Evolutionary conservation across 2,329 filamentous ascomycete species (phyloP), one percentile per base, ranked within the genome.

Genomic region (Fusarium brevicatenulatum): DNA sequence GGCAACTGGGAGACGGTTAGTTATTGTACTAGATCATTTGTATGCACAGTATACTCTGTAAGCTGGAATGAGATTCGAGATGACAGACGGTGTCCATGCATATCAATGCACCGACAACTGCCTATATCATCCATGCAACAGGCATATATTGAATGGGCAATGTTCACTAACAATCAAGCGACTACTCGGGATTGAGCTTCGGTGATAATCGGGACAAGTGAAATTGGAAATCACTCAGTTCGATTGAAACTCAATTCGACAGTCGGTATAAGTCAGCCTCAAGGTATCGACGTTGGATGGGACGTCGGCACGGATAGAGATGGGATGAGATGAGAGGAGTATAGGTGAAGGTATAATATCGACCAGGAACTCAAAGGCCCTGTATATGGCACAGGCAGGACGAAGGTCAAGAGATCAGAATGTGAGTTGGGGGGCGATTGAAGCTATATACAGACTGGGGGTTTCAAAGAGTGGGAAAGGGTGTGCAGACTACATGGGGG

Each of bases 371-470:
- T 73, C 63, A 60, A 66, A 70, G 63, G 73, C 68, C 75, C 72
- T 75, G 72, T 63, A 66, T 66, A 69, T 67, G 66, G 47, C 63
- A 74, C 59, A 74, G 69, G 47, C 71, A 67, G 67, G 65, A 68
- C 73, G 54, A 66, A 67, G 66, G 67, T 56, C 60, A 55, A 66
- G 42, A 66, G 62, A 34, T 47, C 39, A n/a, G 56, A 47, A 64
- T 62, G 36, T 23, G 58, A 65, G 57, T 49, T 44, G 73, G 75
- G 73, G 63, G 73, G 58, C 57, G 52, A 34, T 74, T 76, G 75
- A 77, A 75, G 76, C 76, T 77, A 77, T 77, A 77, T 77, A 77
- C 73, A 71, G 73, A 77, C 75, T 77, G 67, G 75, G 75, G 71
- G 64, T 54, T 69, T 69, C 65, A 57, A 64, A 23, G 50, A 52